Base-by-base conservation (phyloP, 345 rosid genomes). In the Toxicodendron radicans region DNA sequence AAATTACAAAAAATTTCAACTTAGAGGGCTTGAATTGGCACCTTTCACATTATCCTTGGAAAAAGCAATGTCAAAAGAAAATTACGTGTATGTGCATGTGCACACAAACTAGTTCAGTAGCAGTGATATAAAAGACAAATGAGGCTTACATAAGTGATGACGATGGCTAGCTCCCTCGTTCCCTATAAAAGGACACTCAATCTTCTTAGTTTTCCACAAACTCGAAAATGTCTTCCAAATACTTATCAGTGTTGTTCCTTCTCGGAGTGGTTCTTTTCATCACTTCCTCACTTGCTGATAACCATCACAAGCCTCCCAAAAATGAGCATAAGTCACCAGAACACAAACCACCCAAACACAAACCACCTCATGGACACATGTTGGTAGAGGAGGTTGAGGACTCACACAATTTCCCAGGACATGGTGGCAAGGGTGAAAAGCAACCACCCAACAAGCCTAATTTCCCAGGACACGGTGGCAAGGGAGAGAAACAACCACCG, bases 381-480 rank as follows among this genome's bases (percentile, higher is more conserved):
- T 64, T 78, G 32, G 64, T 9, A 1, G 81, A 78, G 51, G 77
- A 78, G 2, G 81, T 45, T 7, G 77, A 78, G 33, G 71, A 78
- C 45, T 74, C 70, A 0, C 59, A 70, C 63, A 7, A 38, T 38
- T 38, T 38, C 43, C 43, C 43, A 38, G 43, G 43, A 38, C 43
- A 38, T 38, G 43, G 43, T 38, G 43, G 43, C 8, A 38, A 38
- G 43, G 43, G 43, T 1, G 43, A 38, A 9, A 7, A 32, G 3
- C 48, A 72, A 23, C 70, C 70, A 18, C 72, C 63, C 2, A 27
- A 61, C 66, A 73, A 61, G 12, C 74, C 53, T 0, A 7, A 38
- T 5, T 63, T 63, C 5, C 43, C 9, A 38, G 43, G 43, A 38
- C 43, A 38, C 7, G 43, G 43, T 38, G 43, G 43, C 43, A 38